Base-by-base conservation (phyloP, 2,329 filamentous ascomycete genomes). In the Fusarium nematophilum region DNA sequence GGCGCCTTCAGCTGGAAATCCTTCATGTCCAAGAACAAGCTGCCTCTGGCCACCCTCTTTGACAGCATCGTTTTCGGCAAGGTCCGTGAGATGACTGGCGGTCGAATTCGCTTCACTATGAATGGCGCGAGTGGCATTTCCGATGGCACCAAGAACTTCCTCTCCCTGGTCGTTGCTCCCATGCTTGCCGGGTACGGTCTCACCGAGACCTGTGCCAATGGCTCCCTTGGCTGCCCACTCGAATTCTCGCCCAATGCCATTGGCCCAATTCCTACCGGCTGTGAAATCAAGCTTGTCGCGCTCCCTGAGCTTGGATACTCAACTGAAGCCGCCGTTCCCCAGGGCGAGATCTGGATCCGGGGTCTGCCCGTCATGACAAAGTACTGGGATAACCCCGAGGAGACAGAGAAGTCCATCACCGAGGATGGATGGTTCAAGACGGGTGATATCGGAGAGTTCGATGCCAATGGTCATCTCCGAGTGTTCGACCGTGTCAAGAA, bases 401-500 rank as follows among this genome's bases (percentile, higher is more conserved):
- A 97, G 79, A 97, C 92, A 6, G 83, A 83, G 70, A 90, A 90
- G 72, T 83, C 90, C 5, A 84, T 94, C 62, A 93, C 91, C 1
- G 75, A 86, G 3, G 95, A 97, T 69, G 92, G 92, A 43, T 98
- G 95, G 95, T 98, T 98, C 85, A 94, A 90, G 84, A 96, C 93
- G 13, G 94, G 94, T 58, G 94, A 98, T 71, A 95, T 98, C 74
- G 94, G 94, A 69, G 91, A 97, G 74, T 95, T 94, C 70, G 89
- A 94, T 75, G 73, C 80, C 37, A 83, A 89, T 59, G 94, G 94
- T 36, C 91, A 96, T 74, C 78, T 98, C 64, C 86, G 83, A 67
- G 89, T 98, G 73, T 93, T 98, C 72, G 94, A 98, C 76, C 92
- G 94, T 67, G 93, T 97, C 86, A 98, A 98, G 88, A 98, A 98